Base-by-base conservation (phyloP, 2,329 filamentous ascomycete species). In the Alternaria consortialis region DNA sequence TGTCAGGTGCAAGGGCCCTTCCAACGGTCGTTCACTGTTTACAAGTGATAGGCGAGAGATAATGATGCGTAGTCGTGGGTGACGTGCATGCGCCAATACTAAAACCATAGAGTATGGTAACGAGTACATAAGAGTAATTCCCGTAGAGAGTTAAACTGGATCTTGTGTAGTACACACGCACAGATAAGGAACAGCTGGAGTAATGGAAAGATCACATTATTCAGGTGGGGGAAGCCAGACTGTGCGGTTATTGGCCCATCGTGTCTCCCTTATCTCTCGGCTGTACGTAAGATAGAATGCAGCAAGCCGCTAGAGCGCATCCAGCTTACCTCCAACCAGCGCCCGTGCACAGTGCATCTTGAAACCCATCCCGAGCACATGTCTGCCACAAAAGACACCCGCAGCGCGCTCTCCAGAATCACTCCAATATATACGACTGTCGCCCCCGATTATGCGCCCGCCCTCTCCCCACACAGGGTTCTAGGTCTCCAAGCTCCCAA, bases 51-150 rank as follows among this genome's bases (percentile, higher is more conserved):
- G 58, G 46, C 56, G 36, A 52, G 47, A 64, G 67, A 68, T 64
- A 50, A 63, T 63, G 65, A 57, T 64, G 63, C 63, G 64, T 63
- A 44, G 55, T 58, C 58, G 69, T 64, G 59, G 66, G 66, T 72
- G 70, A 70, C 62, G 69, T 72, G 71, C 67, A 67, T 64, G 59
- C 60, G 68, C 64, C 66, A 69, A 71, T 68, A 62, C 46, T 37
- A 37, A 44, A 52, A 47, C 61, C 57, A 50, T 64, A 57, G 42
- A 56, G 51, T 53, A 55, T 52, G 65, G 64, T 70, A 72, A 68
- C 60, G 67, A 69, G 73, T 76, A 76, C 74, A 73, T 77, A 77
- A 77, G 65, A 77, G 74, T 68, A 77, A 76, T 63, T 74, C 73
- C 37, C 46, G 32, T 25, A 47, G 46, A 60, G 53, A 56, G 52